Conservation (phyloP, 495 filamentous ascomycete genomes). For the Hamigera avellanea region DNA sequence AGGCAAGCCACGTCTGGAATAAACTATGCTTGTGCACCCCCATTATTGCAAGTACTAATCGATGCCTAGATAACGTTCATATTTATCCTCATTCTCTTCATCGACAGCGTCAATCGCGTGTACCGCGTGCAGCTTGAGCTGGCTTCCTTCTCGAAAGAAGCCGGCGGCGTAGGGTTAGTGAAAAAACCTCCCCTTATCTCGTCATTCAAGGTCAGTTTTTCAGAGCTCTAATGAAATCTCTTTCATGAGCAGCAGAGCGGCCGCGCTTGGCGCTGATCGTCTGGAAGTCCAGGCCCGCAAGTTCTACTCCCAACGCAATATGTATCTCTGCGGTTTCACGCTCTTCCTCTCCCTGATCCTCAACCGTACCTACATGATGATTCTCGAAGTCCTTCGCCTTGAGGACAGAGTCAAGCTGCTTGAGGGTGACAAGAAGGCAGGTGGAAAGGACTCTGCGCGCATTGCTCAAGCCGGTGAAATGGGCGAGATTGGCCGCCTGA, state of each 20-base stretch:
- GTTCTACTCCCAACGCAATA: slow-evolving; percentile 99
- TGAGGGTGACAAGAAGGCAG: slow-evolving; percentile 63
- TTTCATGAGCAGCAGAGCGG: slow-evolving; percentile 36
- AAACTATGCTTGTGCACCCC: too few relatives aligned
- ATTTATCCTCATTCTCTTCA: slow-evolving; percentile 94
- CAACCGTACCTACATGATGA: slow-evolving; percentile 98
- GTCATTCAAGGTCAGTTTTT: slow-evolving; percentile 7
- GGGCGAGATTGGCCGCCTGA: slow-evolving; percentile 62
- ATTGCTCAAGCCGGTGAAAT: slow-evolving; percentile 54
- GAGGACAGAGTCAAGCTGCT: slow-evolving; percentile 85
- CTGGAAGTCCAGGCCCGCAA: slow-evolving; percentile 98
- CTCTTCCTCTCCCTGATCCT: slow-evolving; percentile 97
- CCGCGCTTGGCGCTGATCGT: slow-evolving; percentile 74
- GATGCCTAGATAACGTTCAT: slow-evolving; percentile 82
- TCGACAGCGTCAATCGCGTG: slow-evolving; percentile 97
- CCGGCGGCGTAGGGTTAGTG: slow-evolving; percentile 31
- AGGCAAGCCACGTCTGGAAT: too few relatives aligned
- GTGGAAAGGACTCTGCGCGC: slow-evolving; percentile 56
- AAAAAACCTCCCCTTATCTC: slow-evolving; percentile 4
- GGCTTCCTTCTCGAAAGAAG: slow-evolving; percentile 42
- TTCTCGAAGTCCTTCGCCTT: slow-evolving; percentile 83
- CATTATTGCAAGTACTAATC: slow-evolving; percentile 2
- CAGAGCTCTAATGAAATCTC: slow-evolving; percentile 1
- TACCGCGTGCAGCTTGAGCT: slow-evolving; percentile 92
- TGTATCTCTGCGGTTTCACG: slow-evolving; percentile 99